Base-by-base conservation (phyloP, 805 yeast genomes). In the Ogataea corticis region DNA sequence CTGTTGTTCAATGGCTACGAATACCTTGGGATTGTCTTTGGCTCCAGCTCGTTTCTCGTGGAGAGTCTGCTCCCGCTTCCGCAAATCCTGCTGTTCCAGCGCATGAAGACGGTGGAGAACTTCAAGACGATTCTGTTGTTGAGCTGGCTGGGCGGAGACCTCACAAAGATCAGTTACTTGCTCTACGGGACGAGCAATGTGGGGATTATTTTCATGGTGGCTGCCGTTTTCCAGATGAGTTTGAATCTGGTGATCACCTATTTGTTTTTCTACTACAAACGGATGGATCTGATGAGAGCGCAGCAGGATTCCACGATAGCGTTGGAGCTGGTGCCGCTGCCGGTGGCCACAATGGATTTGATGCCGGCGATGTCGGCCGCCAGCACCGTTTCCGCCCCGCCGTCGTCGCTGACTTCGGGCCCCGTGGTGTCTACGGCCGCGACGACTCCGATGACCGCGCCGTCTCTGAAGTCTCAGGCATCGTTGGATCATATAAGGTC, bases 61-160 rank as follows among this genome's bases (percentile, higher is more conserved):
- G 96, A 85, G 63, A 80, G 85, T 21, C 72, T 80, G 36, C 69
- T 87, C 54, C 89, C 96, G 15, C 69, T 87, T 49, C 92, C 94
- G 13, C 89, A 87, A 68, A 81, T 87, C 38, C 68, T 87, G n/a
- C 67, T 87, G 49, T 72, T 87, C 38, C 76, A 80, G 58, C 74
- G 89, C 45, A 56, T 83, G 21, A 80, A 80, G 55, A 78, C 88
- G 0, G 80, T 86, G 7, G 84, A 84, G 52, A 92, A 94, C 48
- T 90, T 90, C 68, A 84, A 89, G 57, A 71, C 82, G 41, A 79
- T 92, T 21, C 68, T 90, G 28, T 62, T 90, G 30, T 66, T 89
- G 15, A 83, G 91, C 57, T 90, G 97, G 97, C 70, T 90, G 4
- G 83, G 92, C 48, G 97, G 97, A 46, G 97, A 90, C 66, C 70